phyloP scores from a whole-genome alignment of 345 rosid species.

The Geranium rotundifolium region DNA sequence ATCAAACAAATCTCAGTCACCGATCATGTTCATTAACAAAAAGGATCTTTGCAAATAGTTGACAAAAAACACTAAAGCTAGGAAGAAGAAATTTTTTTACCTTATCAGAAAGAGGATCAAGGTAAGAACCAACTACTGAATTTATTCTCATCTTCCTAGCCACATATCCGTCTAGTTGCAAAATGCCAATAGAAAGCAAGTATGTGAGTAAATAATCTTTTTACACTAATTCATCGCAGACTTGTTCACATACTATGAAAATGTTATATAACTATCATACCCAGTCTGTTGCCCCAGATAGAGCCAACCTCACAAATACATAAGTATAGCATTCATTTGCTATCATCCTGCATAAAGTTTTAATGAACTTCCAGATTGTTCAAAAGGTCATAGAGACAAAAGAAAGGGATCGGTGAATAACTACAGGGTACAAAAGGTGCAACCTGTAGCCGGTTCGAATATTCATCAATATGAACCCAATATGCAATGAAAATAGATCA shows the following conservation, averaged over 20 bases:
- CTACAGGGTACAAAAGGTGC: no score
- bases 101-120: conserved; percentile 98
- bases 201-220: neutral
- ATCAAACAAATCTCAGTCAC: neutral
- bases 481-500: no score
- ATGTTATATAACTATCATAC: conserved; percentile 18
- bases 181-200: conserved; percentile 4
- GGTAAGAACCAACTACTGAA: conserved; percentile 95
- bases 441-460: no score
- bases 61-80: neutral
- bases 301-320: conserved; percentile 56
- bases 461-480: no score
- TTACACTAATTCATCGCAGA: neutral
- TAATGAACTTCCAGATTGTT: neutral
- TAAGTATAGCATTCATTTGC: conserved; percentile 62
- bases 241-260: neutral
- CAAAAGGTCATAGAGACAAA: neutral
- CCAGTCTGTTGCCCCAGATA: conserved; percentile 92
- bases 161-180: conserved; percentile 79
- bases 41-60: neutral
- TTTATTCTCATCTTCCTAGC: conserved; percentile 84
- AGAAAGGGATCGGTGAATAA: neutral
- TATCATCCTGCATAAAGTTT: conserved; percentile 56
- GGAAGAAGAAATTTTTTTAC: conserved; percentile 19
- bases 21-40: neutral